Evolutionary conservation across 2,329 filamentous ascomycete species (phyloP).

Genomic region (Aspergillus sp.): DNA sequence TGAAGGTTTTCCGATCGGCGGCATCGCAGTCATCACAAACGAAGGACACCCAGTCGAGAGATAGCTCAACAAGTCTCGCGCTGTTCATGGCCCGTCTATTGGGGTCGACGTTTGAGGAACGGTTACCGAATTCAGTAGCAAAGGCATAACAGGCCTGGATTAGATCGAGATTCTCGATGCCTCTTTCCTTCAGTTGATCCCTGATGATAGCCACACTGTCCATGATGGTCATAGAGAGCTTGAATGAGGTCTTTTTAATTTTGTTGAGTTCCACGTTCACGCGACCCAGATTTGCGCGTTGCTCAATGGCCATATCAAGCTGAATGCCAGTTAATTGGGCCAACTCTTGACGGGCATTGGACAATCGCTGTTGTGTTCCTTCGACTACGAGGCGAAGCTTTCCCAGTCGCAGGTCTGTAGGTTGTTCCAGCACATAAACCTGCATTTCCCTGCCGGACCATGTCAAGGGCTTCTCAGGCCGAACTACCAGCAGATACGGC

Average conservation of each 20-base stretch:
- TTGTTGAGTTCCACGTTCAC: conserved; percentile 90
- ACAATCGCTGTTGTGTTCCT: conserved; percentile 74
- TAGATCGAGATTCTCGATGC: conserved; percentile 86
- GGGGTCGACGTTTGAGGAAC: conserved; percentile 90
- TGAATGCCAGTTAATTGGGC: conserved; percentile 76
- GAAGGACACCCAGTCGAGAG: conserved; percentile 95
- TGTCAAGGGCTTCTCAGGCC: conserved; percentile 72
- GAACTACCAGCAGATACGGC: conserved; percentile 81
- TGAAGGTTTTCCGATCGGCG: conserved; percentile 91
- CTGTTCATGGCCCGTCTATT: conserved; percentile 97
- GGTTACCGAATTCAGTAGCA: conserved; percentile 96
- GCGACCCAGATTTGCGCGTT: conserved; percentile 87
- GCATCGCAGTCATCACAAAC: conserved; percentile 96
- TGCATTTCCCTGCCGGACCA: conserved; percentile 80
- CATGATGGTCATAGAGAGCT: conserved; percentile 97
- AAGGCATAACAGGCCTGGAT: conserved; percentile 98
- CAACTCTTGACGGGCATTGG: conserved; percentile 76
- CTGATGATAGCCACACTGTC: conserved; percentile 94
- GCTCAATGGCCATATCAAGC: conserved; percentile 85
- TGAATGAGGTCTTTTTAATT: conserved; percentile 93
- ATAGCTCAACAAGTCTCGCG: conserved; percentile 86
- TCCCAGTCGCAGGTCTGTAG: conserved; percentile 80
- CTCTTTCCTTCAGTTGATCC: conserved; percentile 67
- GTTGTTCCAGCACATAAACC: conserved; percentile 71
- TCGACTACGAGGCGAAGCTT: conserved; percentile 86